These are phyloP conservation scores for Talinum fruticosum DNA, from an alignment of 148 eudicot genomes.

Conservation along the genomic window DNA sequence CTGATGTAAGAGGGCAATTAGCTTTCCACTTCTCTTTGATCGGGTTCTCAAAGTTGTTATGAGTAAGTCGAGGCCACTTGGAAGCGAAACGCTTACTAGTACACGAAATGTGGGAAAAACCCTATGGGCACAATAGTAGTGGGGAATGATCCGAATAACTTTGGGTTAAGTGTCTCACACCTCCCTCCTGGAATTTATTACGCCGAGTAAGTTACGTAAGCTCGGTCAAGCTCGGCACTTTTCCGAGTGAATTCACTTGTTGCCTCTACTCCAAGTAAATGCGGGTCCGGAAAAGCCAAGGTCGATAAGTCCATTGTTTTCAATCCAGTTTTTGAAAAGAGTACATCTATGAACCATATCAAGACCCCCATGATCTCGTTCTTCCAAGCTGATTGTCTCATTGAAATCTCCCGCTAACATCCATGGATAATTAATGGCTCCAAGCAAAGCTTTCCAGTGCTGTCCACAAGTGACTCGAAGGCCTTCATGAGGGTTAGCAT, in stretches of 20 bases:
- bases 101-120: background rate
- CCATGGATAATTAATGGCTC: too few relatives aligned
- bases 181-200: background rate
- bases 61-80: background rate
- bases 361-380: too few relatives aligned
- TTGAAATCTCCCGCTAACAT: too few relatives aligned
- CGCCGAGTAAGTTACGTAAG: background rate
- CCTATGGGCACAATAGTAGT: background rate
- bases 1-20: background rate
- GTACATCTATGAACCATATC: too few relatives aligned
- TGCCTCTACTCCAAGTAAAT: background rate
- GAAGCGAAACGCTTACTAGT: background rate
- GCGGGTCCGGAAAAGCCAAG: background rate
- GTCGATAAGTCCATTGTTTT: too few relatives aligned
- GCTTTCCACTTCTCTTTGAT: background rate
- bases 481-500: too few relatives aligned
- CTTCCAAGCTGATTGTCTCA: too few relatives aligned
- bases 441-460: too few relatives aligned
- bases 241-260: background rate
- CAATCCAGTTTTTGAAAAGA: too few relatives aligned
- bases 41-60: background rate
- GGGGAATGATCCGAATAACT: background rate
- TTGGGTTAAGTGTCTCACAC: too few relatives aligned
- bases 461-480: too few relatives aligned
- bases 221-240: background rate